Conservation (phyloP, 2,329 filamentous ascomycete genomes). For the Colletotrichum sp. region DNA sequence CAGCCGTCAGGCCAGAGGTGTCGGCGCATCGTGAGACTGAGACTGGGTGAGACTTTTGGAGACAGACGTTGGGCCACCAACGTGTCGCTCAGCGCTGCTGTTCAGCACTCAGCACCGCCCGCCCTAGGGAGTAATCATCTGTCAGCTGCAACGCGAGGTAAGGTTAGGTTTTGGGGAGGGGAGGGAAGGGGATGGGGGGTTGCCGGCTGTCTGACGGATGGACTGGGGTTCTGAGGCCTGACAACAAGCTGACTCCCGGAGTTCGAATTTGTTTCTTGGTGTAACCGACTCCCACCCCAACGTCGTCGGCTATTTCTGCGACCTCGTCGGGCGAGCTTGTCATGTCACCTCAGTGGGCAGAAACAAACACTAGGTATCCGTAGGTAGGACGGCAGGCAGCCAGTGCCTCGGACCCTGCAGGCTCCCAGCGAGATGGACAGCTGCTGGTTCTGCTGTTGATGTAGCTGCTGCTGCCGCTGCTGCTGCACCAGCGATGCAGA, state of each 20-base stretch:
- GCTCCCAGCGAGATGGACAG: neutral
- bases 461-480: neutral
- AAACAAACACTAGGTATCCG: neutral
- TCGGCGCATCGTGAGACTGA: conserved; percentile 1
- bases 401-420: conserved; percentile 22
- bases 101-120: neutral
- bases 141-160: neutral
- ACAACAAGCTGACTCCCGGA: neutral
- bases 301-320: neutral
- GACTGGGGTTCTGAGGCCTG: neutral
- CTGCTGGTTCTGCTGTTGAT: neutral
- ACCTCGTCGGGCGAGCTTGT: neutral
- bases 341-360: neutral
- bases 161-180: neutral
- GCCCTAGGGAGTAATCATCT: neutral
- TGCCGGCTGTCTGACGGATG: neutral
- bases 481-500: neutral
- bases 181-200: neutral
- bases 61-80: neutral
- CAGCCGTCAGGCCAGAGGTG: neutral
- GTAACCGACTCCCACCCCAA: neutral
- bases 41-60: neutral
- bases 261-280: neutral
- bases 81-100: neutral
- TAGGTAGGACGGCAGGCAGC: neutral